These are phyloP conservation scores for Salix caprea DNA, from an alignment of 345 rosid species.

Conservation along the genomic window DNA sequence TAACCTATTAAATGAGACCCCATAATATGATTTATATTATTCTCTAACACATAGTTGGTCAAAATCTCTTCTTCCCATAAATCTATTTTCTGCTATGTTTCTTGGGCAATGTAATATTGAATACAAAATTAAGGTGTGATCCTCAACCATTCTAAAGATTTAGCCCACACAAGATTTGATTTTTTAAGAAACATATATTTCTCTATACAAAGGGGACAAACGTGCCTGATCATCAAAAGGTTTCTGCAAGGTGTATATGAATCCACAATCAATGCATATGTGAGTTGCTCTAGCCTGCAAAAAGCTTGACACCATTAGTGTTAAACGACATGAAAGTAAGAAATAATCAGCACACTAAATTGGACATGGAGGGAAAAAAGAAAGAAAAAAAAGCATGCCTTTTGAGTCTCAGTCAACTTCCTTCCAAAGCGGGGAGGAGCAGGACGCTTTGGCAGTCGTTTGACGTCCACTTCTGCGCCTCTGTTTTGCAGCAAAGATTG, in stretches of 20 bases:
- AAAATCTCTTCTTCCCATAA: too few relatives aligned
- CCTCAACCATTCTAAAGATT: too few relatives aligned
- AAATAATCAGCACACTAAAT: not conserved
- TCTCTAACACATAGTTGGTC: too few relatives aligned
- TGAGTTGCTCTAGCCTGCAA: conserved; percentile 87
- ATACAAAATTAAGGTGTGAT: too few relatives aligned
- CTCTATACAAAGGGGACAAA: not conserved
- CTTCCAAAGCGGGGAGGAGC: conserved; percentile 96
- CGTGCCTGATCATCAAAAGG: conserved; percentile 86
- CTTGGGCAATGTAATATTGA: too few relatives aligned
- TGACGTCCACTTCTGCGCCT: conserved; percentile 87
- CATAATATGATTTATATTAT: too few relatives aligned
- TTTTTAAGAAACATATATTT: not conserved
- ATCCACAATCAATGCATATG: conserved; percentile 96
- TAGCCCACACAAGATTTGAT: too few relatives aligned
- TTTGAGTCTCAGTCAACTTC: conserved; percentile 84
- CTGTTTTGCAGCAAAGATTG: conserved; percentile 31
- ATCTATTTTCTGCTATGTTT: too few relatives aligned
- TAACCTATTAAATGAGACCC: too few relatives aligned
- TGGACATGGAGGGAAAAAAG: not conserved
- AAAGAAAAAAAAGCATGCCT: conserved; percentile 34
- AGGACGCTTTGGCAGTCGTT: conserved; percentile 79
- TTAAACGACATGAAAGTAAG: not conserved
- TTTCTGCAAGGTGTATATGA: conserved; percentile 66
- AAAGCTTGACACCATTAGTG: not conserved